phyloP scores from a whole-genome alignment of 2,329 filamentous ascomycete genomes.

The Lecanicillium sp. region DNA sequence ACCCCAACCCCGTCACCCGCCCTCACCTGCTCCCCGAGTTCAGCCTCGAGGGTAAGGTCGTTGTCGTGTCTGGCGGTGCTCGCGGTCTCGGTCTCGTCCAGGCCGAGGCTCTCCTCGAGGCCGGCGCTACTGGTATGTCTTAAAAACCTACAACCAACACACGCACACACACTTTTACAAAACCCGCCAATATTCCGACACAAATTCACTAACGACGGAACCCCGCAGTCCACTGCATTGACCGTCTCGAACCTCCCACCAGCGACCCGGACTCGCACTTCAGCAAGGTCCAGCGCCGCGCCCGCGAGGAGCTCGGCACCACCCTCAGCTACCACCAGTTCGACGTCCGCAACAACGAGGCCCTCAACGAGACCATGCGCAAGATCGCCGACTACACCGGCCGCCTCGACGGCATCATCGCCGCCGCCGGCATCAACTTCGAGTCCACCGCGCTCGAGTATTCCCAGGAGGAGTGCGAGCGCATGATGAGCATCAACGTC shows the following conservation, averaged over 20 bases:
- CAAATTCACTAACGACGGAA: background rate
- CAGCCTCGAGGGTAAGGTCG: constrained; percentile 64
- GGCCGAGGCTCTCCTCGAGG: constrained; percentile 71
- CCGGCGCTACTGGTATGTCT: constrained; percentile 58
- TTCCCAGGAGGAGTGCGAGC: constrained; percentile 64
- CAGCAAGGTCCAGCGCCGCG: constrained; percentile 56
- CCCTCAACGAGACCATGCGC: constrained; percentile 61
- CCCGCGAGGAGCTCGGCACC: constrained; percentile 58
- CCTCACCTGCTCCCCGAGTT: constrained; percentile 60
- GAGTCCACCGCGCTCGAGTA: constrained; percentile 81
- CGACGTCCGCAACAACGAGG: constrained; percentile 68
- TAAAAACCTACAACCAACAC: background rate
- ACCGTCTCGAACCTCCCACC: constrained; percentile 51
- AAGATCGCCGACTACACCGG: constrained; percentile 65
- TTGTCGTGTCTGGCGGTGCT: constrained; percentile 71
- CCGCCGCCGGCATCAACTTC: constrained; percentile 68
- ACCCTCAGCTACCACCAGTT: constrained; percentile 69
- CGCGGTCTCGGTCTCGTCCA: constrained; percentile 74
- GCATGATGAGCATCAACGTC: constrained; percentile 79
- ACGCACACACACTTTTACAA: background rate
- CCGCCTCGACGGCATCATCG: constrained; percentile 72
- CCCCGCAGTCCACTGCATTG: constrained; percentile 61
- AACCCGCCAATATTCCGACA: background rate
- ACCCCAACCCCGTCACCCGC: constrained; percentile 18
- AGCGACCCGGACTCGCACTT: constrained; percentile 49